These are phyloP conservation scores for Podospora comata DNA, from an alignment of 495 filamentous ascomycete genomes.

Conservation along the genomic window DNA sequence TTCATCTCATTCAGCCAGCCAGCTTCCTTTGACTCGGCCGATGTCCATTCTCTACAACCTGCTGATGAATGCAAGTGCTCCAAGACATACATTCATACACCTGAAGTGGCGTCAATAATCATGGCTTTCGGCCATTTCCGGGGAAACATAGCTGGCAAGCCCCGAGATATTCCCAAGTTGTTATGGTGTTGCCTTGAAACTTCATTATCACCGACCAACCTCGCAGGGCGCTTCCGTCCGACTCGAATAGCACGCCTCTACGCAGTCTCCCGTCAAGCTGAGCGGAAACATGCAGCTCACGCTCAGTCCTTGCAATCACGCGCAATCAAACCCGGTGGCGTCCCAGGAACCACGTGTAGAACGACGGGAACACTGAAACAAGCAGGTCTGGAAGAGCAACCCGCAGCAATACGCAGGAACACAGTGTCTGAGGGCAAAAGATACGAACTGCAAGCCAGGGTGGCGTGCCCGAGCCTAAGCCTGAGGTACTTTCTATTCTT, in stretches of 20 bases:
- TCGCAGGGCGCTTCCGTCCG: slow-evolving; percentile 2
- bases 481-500: slow-evolving; percentile 16
- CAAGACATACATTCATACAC: slow-evolving; percentile 9
- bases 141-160: not conserved
- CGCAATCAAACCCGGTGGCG: slow-evolving; percentile 19
- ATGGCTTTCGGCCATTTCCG: slow-evolving; percentile 8
- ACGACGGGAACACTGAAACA: slow-evolving; percentile 7
- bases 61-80: not conserved
- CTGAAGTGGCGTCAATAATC: not conserved
- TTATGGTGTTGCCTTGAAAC: not conserved
- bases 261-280: slow-evolving; percentile 13
- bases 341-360: slow-evolving; percentile 16
- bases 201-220: not conserved
- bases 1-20: not conserved
- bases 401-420: not conserved
- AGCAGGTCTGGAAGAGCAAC: not conserved
- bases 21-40: not conserved
- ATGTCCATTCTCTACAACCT: not conserved
- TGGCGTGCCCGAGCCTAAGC: not conserved
- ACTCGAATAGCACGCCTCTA: slow-evolving; percentile 1
- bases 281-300: slow-evolving; percentile 14
- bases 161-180: not conserved
- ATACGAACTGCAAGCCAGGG: not conserved
- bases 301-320: slow-evolving; percentile 20
- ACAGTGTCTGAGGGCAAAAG: not conserved